A percentile compares a stretch with the other conserved stretches of the same genome.
Conservation (phyloP, 116 monocot genomes). For the Iris pallida region DNA sequence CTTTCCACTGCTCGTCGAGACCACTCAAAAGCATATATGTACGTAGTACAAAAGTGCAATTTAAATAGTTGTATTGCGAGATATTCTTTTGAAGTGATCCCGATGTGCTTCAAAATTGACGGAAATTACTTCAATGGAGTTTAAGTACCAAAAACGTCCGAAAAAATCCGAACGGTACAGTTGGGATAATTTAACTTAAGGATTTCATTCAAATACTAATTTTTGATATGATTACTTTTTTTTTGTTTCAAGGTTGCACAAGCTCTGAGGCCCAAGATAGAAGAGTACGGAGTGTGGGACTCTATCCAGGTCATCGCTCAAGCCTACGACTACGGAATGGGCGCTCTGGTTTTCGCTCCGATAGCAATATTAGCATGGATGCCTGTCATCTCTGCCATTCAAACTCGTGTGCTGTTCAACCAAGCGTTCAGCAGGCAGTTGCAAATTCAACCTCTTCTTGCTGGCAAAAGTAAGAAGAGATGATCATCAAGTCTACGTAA, state of each 20-base stretch:
- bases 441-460: conserved; percentile 67
- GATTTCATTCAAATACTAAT: not conserved
- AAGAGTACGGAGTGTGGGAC: conserved; percentile 51
- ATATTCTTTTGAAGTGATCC: no score
- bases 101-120: no score
- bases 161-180: no score
- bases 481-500: conserved; percentile 7
- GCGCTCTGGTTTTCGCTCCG: conserved; percentile 49
- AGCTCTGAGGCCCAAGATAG: conserved; percentile 62
- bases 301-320: conserved; percentile 53
- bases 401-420: conserved; percentile 82
- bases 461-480: conserved; percentile 55
- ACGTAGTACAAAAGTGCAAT: no score
- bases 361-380: conserved; percentile 71
- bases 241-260: conserved; percentile 47
- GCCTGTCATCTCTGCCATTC: conserved; percentile 71
- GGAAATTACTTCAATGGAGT: no score
- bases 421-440: conserved; percentile 62
- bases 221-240: not conserved
- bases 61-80: no score
- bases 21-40: no score
- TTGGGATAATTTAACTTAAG: no score
- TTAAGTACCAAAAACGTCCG: no score
- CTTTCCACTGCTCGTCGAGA: no score
- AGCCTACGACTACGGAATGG: conserved; percentile 84